Evolutionary conservation across 2,329 filamentous ascomycete genomes (phyloP), one percentile per base, ranked within the genome.

Genomic region (Curvularia spicifera): DNA sequence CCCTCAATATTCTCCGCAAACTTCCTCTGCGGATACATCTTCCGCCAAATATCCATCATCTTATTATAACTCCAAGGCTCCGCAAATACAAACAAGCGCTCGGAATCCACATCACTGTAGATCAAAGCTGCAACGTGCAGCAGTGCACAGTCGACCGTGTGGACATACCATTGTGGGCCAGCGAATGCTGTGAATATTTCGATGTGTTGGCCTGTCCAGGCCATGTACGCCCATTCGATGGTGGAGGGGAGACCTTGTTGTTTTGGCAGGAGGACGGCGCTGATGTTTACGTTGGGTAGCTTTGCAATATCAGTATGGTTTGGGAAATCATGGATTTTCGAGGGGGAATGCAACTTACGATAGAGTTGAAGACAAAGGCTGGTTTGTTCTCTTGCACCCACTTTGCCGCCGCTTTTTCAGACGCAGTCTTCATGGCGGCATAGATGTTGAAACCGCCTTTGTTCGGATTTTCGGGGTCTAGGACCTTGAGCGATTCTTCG

Each of bases 1-100:
- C 61, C 65, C 33, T 64, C 57, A 0, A 72, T 31, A 40, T 68
- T 64, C 0, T 67, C 61, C 2, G 58, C 51, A 53, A 82, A 78
- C 15, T 61, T 63, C 47, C 74, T 76, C 2, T 78, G 69, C 0
- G 83, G 82, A 45, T 76, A 75, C 3, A 77, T 28, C 43, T 76
- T 73, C 28, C 76, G 68, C 40, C 81, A 66, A 9, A 78, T 69
- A 0, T 56, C 64, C 9, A 83, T 60, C 15, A 84, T 63, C 2
- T 78, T 65, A 20, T 83, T 82, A 71, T 78, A 83, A 45, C 76
- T 83, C 55, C 78, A 82, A 0, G 78, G 78, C 1, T 77, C 73
- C 0, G 81, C 83, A 51, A 83, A 85, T 1, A 76, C 85, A 65
- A 87, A 85, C 8, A 88, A 68, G 1, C 86, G 80, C 64, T 87